Evolutionary conservation across 2,329 filamentous ascomycete genomes (phyloP), one percentile per base, ranked within the genome.

Genomic region (Akanthomyces uredinophilus): DNA sequence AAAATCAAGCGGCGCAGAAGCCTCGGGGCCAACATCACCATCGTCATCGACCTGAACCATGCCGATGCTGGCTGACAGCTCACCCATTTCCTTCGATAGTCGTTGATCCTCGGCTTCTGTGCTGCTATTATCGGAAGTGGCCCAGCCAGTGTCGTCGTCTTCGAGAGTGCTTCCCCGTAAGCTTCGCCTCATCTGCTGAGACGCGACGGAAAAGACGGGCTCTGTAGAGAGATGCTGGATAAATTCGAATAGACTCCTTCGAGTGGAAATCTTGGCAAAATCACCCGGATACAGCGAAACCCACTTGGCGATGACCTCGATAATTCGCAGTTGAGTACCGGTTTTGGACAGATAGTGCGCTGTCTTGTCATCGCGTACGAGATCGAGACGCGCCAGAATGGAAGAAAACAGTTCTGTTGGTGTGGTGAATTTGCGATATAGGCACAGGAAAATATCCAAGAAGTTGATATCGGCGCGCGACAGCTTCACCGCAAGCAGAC

Each of bases 91-190:
- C 47, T 72, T 76, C 18, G 71, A 73, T 3, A 75, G 63, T 5
- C 74, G 68, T 44, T 75, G 70, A 60, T 70, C 74, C 22, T 71
- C 74, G 18, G 70, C 64, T 24, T 72, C 69, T 57, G 78, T 74
- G 4, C 70, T 71, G 3, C 67, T 66, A 11, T 86, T 84, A 70
- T 98, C 94, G 52, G 86, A 85, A 69, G 87, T 90, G n/a, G 90
- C 92, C 95, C 95, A 99, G 14, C 90, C 87, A 0, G 90, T 90
- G 71, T 99, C 94, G 69, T 98, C 95, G 71, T 98, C 93, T 69
- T 96, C 90, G 6, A 85, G 79, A 1, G 92, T 87, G 63, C 80
- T 81, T 55, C 83, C 81, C 51, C 93, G 89, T 18, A 98, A 79
- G 68, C 90, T 87, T n/a, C 83, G 82, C 22, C 87, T 84, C 77